Base-by-base conservation (phyloP, 768 basidiomycete species). In the Boletellus ananas region DNA sequence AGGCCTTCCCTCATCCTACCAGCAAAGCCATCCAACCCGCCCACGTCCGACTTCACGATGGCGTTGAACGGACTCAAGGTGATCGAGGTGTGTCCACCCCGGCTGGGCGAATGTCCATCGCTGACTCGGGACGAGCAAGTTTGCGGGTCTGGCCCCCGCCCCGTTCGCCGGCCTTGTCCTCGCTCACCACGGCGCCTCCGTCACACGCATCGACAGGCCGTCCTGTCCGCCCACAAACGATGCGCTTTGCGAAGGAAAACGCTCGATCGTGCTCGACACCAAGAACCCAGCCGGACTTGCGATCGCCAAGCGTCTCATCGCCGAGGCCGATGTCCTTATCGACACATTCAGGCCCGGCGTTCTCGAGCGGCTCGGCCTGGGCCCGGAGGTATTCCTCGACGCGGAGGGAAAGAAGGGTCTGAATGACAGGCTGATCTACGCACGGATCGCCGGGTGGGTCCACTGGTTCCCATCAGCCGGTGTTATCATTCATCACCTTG, bases 321-420 rank as follows among this genome's bases (percentile, higher is more conserved):
- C 71, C 25, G 66, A 74, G 33, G 85, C 87, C n/a, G 90, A 93
- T 65, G 76, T 92, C 14, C 70, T 92, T 39, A 87, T 93, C 58
- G 90, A 93, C 62, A 83, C 90, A 1, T 93, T 87, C 65, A 74
- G 90, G 41, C 88, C 90, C 43, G 90, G 90, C 1, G 87, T 91
- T 2, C 74, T 92, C 70, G 90, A 93, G 61, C 76, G 78, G 51
- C 70, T 90, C 27, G 85, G 85, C 2, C 71, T 93, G 16, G 90
- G 87, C 11, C 90, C 90, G 1, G 79, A 85, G 5, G 74, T 84
- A 4, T 90, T 91, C 59, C 69, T 89, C 16, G 81, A 82, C 42
- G 60, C 61, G 29, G 73, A 67, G 6, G 69, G 71, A 42, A 57
- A 37, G 16, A 55, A 54, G 47, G 84, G 83, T 3, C 45, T 80